phyloP scores from a whole-genome alignment of 345 rosid genomes.

The Schrenkiella parvula region DNA sequence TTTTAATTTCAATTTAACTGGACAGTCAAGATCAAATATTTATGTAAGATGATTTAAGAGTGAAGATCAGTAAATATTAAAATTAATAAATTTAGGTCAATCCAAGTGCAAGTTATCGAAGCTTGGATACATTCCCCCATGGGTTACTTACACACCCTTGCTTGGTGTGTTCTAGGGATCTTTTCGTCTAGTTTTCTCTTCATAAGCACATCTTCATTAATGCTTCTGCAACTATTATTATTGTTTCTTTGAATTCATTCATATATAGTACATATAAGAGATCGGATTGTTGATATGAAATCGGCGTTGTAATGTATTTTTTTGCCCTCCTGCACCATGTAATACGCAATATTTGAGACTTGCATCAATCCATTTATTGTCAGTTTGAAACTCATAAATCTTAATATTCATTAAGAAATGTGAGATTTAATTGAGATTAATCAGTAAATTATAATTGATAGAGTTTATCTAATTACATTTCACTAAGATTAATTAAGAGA shows the following conservation, averaged over 20 bases:
- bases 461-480: not conserved
- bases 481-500: no score
- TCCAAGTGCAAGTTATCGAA: slow-evolving; percentile 4
- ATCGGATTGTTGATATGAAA: not conserved
- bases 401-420: not conserved
- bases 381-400: no score
- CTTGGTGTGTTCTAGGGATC: not conserved
- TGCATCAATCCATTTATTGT: no score
- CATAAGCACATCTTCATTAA: not conserved
- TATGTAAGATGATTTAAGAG: not conserved
- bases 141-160: not conserved
- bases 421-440: not conserved
- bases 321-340: not conserved
- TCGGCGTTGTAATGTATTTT: not conserved
- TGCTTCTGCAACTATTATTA: not conserved
- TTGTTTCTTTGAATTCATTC: not conserved
- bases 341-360: not conserved
- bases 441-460: no score
- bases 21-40: not conserved
- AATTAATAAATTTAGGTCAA: not conserved
- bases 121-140: slow-evolving; percentile 19
- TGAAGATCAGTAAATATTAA: not conserved
- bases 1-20: not conserved
- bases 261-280: not conserved
- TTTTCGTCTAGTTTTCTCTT: not conserved